Conservation (phyloP, 805 yeast genomes). For the Scheffersomyces ergatensis region DNA sequence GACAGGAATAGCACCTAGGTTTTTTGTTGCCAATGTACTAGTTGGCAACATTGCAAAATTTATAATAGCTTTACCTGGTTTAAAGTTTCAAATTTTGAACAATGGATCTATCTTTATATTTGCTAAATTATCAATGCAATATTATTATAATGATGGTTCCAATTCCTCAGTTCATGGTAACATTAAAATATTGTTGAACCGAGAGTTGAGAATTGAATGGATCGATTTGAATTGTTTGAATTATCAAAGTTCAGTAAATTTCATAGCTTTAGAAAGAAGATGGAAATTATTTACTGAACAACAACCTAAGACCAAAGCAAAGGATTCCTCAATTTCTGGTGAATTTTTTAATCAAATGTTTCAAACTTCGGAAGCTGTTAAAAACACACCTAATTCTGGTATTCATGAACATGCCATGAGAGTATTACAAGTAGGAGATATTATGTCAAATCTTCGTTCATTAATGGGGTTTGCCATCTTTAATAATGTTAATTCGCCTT, state of each 20-base stretch:
- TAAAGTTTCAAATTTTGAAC: slow-evolving; percentile 38
- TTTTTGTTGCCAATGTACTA: slow-evolving; percentile 50
- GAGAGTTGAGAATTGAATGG: slow-evolving; percentile 68
- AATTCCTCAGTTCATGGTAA: slow-evolving; percentile 61
- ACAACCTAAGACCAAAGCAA: slow-evolving; percentile 7
- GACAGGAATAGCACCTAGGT: slow-evolving; percentile 62
- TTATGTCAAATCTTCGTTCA: slow-evolving; percentile 68
- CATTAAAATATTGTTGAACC: slow-evolving; percentile 59
- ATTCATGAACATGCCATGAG: slow-evolving; percentile 65
- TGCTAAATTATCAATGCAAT: slow-evolving; percentile 24
- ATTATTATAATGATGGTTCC: slow-evolving; percentile 66
- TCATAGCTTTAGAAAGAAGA: slow-evolving; percentile 22
- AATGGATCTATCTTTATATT: slow-evolving; percentile 37
- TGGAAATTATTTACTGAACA: slow-evolving; percentile 18
- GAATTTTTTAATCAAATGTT: slow-evolving; percentile 17
- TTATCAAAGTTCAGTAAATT: slow-evolving; percentile 24
- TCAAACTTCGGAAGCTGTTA: slow-evolving; percentile 40
- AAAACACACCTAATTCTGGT: slow-evolving; percentile 56
- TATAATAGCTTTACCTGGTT: slow-evolving; percentile 30
- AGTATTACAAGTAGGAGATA: slow-evolving; percentile 71
- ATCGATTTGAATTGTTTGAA: slow-evolving; percentile 50
- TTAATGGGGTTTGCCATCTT: slow-evolving; percentile 57
- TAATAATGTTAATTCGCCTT: slow-evolving; percentile 49
- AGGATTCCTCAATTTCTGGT: slow-evolving; percentile 5
- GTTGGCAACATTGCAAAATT: slow-evolving; percentile 37